These are phyloP conservation scores for Monilinia vaccinii-corymbosi DNA, from an alignment of 2,329 filamentous ascomycete genomes.

Conservation along the genomic window DNA sequence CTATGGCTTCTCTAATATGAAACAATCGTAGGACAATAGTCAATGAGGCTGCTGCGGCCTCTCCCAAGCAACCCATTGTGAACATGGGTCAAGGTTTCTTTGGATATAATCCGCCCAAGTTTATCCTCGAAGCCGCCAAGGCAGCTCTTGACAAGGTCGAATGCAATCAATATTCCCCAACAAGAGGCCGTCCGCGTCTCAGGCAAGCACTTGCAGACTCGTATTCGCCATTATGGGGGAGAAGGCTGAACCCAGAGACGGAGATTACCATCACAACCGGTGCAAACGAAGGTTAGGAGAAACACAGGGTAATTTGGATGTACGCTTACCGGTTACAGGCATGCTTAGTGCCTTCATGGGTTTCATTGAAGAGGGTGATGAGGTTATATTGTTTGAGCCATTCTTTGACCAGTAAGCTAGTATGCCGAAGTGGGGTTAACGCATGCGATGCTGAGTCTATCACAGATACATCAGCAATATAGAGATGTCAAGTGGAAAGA, in stretches of 20 bases:
- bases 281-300: constrained; percentile 59
- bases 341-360: constrained; percentile 98
- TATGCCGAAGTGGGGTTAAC: neutral
- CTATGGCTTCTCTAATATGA: neutral
- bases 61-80: constrained; percentile 53
- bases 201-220: constrained; percentile 89
- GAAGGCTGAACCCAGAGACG: constrained; percentile 73
- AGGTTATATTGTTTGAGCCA: constrained; percentile 96
- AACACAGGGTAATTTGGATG: neutral
- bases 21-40: constrained; percentile 47
- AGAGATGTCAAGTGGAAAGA: constrained; percentile 91
- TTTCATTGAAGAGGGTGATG: constrained; percentile 88
- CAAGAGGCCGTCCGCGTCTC: constrained; percentile 82
- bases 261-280: constrained; percentile 94
- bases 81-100: constrained; percentile 66
- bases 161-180: constrained; percentile 97
- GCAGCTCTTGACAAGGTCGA: constrained; percentile 81
- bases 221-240: constrained; percentile 83
- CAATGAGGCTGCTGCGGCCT: constrained; percentile 56
- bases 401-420: constrained; percentile 83
- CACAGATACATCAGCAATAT: constrained; percentile 87
- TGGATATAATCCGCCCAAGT: constrained; percentile 88
- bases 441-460: constrained; percentile 8
- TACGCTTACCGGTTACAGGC: constrained; percentile 34
- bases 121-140: constrained; percentile 88